Percentiles rank a stretch among this genome's conserved stretches.
phyloP scores from a whole-genome alignment of 2,329 filamentous ascomycete genomes.

The Colletotrichum coccodes region DNA sequence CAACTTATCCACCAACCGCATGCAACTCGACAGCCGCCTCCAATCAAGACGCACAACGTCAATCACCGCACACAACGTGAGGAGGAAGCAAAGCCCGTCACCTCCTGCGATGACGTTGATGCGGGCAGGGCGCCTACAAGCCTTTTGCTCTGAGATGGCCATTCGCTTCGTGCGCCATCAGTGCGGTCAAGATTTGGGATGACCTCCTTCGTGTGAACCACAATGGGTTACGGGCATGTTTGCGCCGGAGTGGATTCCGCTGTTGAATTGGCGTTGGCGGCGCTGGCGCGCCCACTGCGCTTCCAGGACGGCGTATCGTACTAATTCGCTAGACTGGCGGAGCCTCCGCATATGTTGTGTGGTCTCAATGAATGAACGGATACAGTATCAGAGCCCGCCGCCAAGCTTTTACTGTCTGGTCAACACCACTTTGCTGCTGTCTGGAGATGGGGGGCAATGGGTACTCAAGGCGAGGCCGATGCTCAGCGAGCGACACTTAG shows the following conservation, averaged over 20 bases:
- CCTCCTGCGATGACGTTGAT: constrained; percentile 19
- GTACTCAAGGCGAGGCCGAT: no score
- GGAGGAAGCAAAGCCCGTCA: constrained; percentile 8
- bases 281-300: constrained; percentile 2
- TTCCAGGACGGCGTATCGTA: not conserved
- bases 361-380: not conserved
- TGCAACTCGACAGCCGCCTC: constrained; percentile 19
- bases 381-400: not conserved
- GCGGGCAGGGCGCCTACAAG: constrained; percentile 7
- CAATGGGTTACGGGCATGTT: not conserved
- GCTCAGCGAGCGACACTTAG: no score
- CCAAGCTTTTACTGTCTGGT: not conserved
- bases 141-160: not conserved
- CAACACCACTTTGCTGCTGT: no score
- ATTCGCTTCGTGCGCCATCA: not conserved
- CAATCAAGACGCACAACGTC: constrained; percentile 10
- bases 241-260: not conserved
- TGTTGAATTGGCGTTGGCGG: not conserved
- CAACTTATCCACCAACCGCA: not conserved
- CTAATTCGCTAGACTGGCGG: not conserved
- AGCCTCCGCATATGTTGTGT: not conserved
- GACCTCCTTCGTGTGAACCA: not conserved
- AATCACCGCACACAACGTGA: constrained; percentile 10
- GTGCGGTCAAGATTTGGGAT: not conserved
- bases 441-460: no score